Conservation (phyloP, 345 rosid species). For the Populus nigra region DNA sequence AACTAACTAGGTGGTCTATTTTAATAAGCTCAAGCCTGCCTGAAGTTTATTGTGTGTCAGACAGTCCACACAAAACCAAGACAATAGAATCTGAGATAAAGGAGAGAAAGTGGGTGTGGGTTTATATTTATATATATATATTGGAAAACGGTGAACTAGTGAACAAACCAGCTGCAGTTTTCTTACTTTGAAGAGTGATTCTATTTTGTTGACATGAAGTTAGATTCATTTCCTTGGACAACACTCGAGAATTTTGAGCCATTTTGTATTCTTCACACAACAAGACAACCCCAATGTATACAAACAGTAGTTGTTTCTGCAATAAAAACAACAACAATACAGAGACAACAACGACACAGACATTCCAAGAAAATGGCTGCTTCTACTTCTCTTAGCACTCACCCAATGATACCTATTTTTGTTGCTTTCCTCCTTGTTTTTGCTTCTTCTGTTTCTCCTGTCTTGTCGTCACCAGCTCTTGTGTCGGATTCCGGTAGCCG, state of each 20-base stretch:
- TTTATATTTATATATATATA: conserved; percentile 23
- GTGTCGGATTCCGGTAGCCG: conserved; percentile 43
- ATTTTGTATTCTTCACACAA: conserved; percentile 26
- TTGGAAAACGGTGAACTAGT: conserved; percentile 36
- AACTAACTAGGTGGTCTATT: conserved; percentile 19
- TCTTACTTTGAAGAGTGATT: conserved; percentile 7
- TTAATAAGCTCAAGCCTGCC: conserved; percentile 46
- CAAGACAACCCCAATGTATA: conserved; percentile 55
- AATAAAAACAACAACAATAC: conserved; percentile 38
- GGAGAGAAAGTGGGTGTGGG: conserved; percentile 2
- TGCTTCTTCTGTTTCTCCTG: conserved; percentile 35
- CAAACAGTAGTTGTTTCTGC: conserved; percentile 34
- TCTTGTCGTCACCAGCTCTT: conserved; percentile 31
- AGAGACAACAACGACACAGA: conserved; percentile 36
- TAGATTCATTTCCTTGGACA: conserved; percentile 40
- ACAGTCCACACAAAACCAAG: conserved; percentile 29
- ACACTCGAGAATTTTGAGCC: conserved; percentile 21
- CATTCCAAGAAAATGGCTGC: conserved; percentile 58
- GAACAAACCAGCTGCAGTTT: conserved; percentile 16
- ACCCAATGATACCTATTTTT: conserved; percentile 40
- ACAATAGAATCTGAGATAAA: conserved; percentile 23
- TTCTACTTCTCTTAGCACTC: conserved; percentile 30
- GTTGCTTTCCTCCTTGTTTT: conserved; percentile 43
- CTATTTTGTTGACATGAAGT: conserved; percentile 47
- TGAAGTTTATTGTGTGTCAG: conserved; percentile 43